phyloP scores from a whole-genome alignment of 164 flowering plant species.

The Magnolia sinica region DNA sequence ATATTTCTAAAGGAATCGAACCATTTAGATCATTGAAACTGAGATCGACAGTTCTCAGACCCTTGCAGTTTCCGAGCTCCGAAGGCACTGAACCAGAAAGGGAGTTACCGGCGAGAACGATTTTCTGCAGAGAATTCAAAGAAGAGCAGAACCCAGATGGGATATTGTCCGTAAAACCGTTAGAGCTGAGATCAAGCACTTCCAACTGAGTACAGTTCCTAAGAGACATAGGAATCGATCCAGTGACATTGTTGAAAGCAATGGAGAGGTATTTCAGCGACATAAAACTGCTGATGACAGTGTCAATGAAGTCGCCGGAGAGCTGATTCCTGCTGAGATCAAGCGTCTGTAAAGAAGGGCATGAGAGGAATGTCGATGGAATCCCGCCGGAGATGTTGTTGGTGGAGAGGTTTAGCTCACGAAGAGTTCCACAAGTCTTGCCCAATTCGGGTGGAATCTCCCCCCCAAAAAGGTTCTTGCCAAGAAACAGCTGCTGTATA shows the following conservation, averaged over 20 bases:
- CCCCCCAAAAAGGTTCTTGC: constrained; percentile 53
- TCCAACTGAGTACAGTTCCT: constrained; percentile 47
- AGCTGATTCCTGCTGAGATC: constrained; percentile 62
- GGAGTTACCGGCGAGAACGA: constrained; percentile 51
- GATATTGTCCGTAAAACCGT: constrained; percentile 49
- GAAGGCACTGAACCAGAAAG: constrained; percentile 55
- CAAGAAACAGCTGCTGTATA: constrained; percentile 45
- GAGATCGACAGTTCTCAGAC: constrained; percentile 56
- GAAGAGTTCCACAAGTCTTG: constrained; percentile 39
- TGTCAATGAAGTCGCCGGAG: constrained; percentile 44
- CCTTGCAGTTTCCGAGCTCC: constrained; percentile 61
- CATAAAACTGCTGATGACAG: constrained; percentile 45
- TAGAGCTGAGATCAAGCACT: constrained; percentile 73
- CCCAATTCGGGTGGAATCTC: constrained; percentile 58
- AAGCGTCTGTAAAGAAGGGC: constrained; percentile 44
- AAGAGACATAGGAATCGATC: constrained; percentile 53
- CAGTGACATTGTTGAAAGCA: constrained; percentile 65
- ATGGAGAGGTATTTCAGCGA: constrained; percentile 42
- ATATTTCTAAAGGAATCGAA: constrained; percentile 54
- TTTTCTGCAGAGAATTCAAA: constrained; percentile 31
- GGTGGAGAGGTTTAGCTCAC: constrained; percentile 59
- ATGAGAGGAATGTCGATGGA: constrained; percentile 46
- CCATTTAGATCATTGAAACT: constrained; percentile 70
- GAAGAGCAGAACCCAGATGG: constrained; percentile 63
- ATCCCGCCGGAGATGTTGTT: constrained; percentile 58